Evolutionary conservation across 225 moss, liverwort and hornwort species (phyloP).

Genomic region (Bryum argenteum): DNA sequence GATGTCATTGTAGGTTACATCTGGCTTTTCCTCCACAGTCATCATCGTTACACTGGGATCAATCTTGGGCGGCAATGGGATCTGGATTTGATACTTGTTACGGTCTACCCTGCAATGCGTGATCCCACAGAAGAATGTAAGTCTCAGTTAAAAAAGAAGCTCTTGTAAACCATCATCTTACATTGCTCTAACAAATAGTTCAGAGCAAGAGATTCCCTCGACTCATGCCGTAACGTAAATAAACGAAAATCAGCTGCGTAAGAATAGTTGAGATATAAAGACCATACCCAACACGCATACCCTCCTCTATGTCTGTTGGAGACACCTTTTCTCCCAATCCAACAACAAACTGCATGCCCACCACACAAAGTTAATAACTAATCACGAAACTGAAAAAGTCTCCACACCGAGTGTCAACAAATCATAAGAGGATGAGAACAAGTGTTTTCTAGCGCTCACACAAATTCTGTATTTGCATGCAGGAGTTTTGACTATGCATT

Average conservation of each 20-base stretch:
- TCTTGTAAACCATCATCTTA: not conserved
- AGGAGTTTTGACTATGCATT: not conserved
- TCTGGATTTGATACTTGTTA: slow-evolving; percentile 96
- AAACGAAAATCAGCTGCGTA: not conserved
- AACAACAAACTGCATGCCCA: slow-evolving; percentile 76
- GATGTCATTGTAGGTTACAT: slow-evolving; percentile 93
- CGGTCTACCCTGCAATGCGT: slow-evolving; percentile 72
- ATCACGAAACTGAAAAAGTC: not conserved
- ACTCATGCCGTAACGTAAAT: not conserved
- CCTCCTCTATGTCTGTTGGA: slow-evolving; percentile 95
- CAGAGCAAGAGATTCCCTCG: slow-evolving; percentile 7
- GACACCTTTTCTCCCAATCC: slow-evolving; percentile 93
- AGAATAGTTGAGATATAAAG: not conserved
- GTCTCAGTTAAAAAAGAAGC: slow-evolving; percentile 14
- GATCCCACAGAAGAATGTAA: slow-evolving; percentile 9
- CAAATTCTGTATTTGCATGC: not conserved
- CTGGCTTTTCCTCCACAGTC: slow-evolving; percentile 94
- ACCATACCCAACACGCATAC: slow-evolving; percentile 89
- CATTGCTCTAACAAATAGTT: not conserved
- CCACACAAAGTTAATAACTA: slow-evolving; percentile 12
- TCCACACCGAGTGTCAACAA: not conserved
- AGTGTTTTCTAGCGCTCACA: not conserved
- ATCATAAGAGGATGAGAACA: not conserved
- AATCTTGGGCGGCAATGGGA: slow-evolving; percentile 90
- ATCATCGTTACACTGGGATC: slow-evolving; percentile 97